These are phyloP conservation scores for Aspergillus bombycis DNA, from an alignment of 2,329 filamentous ascomycete genomes.

Conservation along the genomic window DNA sequence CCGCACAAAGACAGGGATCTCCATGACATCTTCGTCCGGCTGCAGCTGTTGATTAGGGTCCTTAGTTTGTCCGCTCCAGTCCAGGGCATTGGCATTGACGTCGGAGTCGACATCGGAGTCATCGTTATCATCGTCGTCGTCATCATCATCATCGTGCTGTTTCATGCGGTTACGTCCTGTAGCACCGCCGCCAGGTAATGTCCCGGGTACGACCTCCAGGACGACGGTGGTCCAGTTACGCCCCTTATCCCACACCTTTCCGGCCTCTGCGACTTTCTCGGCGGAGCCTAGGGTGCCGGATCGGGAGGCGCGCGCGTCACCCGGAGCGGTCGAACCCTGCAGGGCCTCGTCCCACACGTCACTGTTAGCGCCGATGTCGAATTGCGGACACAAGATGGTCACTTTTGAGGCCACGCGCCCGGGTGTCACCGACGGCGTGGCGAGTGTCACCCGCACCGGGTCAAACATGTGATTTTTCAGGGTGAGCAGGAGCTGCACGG, in stretches of 20 bases:
- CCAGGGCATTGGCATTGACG: constrained; percentile 35
- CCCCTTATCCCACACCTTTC: constrained; percentile 94
- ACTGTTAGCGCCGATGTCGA: constrained; percentile 93
- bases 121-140: constrained; percentile 36
- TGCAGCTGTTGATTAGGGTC: constrained; percentile 23
- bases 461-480: constrained; percentile 96
- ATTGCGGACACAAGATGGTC: constrained; percentile 91
- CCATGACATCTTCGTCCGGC: constrained; percentile 68
- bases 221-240: constrained; percentile 95
- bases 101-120: constrained; percentile 33
- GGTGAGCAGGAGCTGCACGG: constrained; percentile 81
- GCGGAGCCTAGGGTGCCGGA: constrained; percentile 44
- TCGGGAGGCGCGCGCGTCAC: constrained; percentile 46
- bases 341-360: constrained; percentile 92
- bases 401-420: constrained; percentile 77
- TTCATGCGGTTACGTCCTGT: constrained; percentile 30
- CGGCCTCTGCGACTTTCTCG: constrained; percentile 72
- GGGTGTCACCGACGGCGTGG: constrained; percentile 77
- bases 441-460: constrained; percentile 80
- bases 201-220: constrained; percentile 77
- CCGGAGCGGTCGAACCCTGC: constrained; percentile 50
- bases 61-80: constrained; percentile 28
- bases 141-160: constrained; percentile 36
- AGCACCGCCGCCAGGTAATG: constrained; percentile 32
- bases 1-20: constrained; percentile 92